These are phyloP conservation scores for Aureobasidium sp. DNA, from an alignment of 2,329 filamentous ascomycete genomes.

Conservation along the genomic window DNA sequence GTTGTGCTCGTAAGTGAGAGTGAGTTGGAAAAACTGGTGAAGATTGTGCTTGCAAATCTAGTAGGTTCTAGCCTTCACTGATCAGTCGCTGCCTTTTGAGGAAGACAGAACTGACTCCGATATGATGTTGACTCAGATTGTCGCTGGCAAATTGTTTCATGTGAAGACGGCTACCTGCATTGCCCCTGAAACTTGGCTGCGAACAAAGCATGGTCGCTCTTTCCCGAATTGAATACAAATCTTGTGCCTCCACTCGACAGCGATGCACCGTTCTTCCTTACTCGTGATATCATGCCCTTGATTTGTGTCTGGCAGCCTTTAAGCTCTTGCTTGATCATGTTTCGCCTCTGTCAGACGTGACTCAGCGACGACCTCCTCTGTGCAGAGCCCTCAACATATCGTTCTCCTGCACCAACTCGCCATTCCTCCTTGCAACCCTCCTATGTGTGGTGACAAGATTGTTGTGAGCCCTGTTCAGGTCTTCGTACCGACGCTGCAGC, in stretches of 20 bases:
- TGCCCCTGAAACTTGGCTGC: not conserved
- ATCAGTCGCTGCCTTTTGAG: no score
- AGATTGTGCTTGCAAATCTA: no score
- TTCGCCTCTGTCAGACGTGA: not conserved
- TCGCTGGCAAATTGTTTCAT: no score
- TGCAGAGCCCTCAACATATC: not conserved
- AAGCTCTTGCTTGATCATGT: not conserved
- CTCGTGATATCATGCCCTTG: not conserved
- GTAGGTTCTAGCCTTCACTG: no score
- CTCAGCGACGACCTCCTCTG: not conserved
- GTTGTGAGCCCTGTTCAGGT: not conserved
- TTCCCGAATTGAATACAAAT: not conserved
- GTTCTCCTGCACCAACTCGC: not conserved
- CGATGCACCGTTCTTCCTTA: not conserved
- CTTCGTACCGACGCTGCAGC: not conserved
- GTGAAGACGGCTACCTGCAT: not conserved
- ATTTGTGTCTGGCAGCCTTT: not conserved
- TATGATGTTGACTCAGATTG: no score
- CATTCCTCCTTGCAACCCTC: not conserved
- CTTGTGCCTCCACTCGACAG: not conserved
- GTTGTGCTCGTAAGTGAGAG: no score
- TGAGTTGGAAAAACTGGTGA: no score
- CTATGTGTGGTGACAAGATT: not conserved
- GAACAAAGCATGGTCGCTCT: not conserved
- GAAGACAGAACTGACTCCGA: no score